Base-by-base conservation (phyloP, 345 rosid genomes). In the Bruguiera sexangula region DNA sequence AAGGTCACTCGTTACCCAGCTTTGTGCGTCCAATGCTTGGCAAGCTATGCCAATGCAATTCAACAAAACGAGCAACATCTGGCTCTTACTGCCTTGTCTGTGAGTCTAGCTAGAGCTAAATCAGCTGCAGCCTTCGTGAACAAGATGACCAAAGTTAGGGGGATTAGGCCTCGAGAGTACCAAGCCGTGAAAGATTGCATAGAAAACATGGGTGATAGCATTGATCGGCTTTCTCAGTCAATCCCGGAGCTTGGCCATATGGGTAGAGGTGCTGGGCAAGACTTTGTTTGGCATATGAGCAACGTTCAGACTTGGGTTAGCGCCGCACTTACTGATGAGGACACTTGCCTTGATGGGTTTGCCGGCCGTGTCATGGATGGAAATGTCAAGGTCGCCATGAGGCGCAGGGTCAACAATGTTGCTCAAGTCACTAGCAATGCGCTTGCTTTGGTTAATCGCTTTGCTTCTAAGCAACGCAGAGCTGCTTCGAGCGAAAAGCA, bases 221-320 rank as follows among this genome's bases (percentile, higher is more conserved):
- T 89, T 65, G 90, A 73, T 70, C 67, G 85, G 72, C 87, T 89
- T 6, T 71, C 76, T 46, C 85, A 85, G 53, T 91, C 97, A 4
- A 68, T 89, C 46, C 72, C 76, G 76, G 98, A 91, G 80, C 73
- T 91, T 50, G 78, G 75, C 19, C 86, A 71, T 27, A 43, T 81
- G 37, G 89, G 87, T 53, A 52, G 82, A 69, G 77, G 67, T 20
- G 82, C 20, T 36, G 76, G 81, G 51, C 72, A 73, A 57, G 90
- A 86, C 69, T 88, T 91, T 67, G 66, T 60, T 69, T 87, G 93
- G 92, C 90, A 83, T 80, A 78, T 93, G 85, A 89, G 90, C 69
- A 91, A 91, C 65, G 94, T 88, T 50, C 85, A 89, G 86, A 91
- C 97, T 26, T 91, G 98, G 98, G 96, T 86, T 69, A 91, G 97